Evolutionary conservation across 2,329 filamentous ascomycete species (phyloP), one percentile per base, ranked within the genome.

Genomic region (Bipolaris oryzae): DNA sequence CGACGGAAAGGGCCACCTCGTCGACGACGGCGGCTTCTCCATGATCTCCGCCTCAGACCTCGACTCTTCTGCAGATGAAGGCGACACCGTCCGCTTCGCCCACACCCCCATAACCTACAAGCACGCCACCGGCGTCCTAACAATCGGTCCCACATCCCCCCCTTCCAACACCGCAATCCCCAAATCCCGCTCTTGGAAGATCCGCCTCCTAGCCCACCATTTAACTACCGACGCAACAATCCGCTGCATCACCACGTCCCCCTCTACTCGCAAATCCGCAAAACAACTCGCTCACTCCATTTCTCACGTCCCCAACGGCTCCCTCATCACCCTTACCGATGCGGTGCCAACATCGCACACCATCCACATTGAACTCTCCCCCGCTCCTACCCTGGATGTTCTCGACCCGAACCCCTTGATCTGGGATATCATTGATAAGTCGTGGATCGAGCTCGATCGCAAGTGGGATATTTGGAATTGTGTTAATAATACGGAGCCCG

Each of bases 1-100:
- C 55, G 68, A 72, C 18, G 72, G 73, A 31, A 71, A 63, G 1
- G 74, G 74, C 15, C 70, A 71, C 7, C 62, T 66, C 18, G 74
- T 75, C 39, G 71, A 74, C 35, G 74, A 76, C 49, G 73, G 73
- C 25, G 73, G 71, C 3, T 75, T 76, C 63, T 55, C 64, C 47
- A 70, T 76, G 53, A 66, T 76, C 3, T 84, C 86, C 49, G 79
- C 82, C 5, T 66, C 65, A 5, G 69, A 63, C 31, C 33, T 60
- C 23, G 68, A 73, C 28, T 31, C 28, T 9, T 28, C 7, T 13
- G 44, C 44, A 20, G 50, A 57, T 2, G 52, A 62, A 7, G 60
- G 60, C 11, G 61, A 66, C 33, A 73, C 68, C 7, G 74, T 75
- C 1, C 62, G 63, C 37, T 75, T 76, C 54, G 62, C 59, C 52